phyloP scores from a whole-genome alignment of 2,329 filamentous ascomycete genomes.

The Sarocladium kiliense region DNA sequence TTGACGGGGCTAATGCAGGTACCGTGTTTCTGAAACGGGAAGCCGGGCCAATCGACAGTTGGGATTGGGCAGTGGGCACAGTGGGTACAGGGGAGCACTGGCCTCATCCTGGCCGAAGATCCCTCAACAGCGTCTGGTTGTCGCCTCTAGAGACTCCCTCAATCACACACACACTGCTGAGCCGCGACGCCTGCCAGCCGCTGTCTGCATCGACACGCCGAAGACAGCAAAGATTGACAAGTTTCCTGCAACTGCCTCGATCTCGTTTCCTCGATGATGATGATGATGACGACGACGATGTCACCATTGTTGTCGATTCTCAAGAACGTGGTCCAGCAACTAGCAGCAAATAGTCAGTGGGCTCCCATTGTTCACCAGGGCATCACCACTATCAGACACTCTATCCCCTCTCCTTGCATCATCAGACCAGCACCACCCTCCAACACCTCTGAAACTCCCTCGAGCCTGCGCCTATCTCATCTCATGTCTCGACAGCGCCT shows the following conservation, averaged over 20 bases:
- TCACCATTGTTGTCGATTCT: no score
- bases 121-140: not conserved
- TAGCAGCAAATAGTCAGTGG: no score
- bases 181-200: no score
- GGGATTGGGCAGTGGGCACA: not conserved
- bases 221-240: not conserved
- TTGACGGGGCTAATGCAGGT: constrained; percentile 9
- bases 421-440: not conserved
- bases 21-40: constrained; percentile 3
- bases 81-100: not conserved
- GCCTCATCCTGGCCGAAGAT: constrained; percentile 7
- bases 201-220: not conserved
- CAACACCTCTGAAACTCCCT: not conserved
- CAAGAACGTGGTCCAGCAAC: no score
- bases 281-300: not conserved
- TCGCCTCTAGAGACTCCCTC: not conserved
- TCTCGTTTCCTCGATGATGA: not conserved
- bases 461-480: not conserved
- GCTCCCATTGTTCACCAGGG: not conserved
- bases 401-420: not conserved
- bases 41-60: not conserved
- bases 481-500: not conserved
- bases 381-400: not conserved
- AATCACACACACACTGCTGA: no score
- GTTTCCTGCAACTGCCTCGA: not conserved